A percentile compares a stretch with the other conserved stretches of the same genome.
phyloP scores from a whole-genome alignment of 352 stramenopile species.

The Phytophthora palmivora region DNA sequence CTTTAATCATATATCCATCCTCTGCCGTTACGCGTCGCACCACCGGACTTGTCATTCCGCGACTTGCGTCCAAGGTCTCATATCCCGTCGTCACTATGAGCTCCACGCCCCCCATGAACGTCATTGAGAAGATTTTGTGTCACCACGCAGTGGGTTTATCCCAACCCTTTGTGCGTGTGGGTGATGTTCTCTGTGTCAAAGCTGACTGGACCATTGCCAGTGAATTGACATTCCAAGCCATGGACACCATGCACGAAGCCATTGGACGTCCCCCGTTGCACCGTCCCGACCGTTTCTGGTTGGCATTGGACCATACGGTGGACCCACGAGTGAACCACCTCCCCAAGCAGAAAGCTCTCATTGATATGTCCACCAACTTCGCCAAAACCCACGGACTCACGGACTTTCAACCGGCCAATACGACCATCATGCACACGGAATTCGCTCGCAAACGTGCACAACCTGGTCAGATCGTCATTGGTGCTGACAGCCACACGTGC shows the following conservation, averaged over 20 bases:
- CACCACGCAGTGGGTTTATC: constrained; percentile 43
- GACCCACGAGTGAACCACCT: constrained; percentile 82
- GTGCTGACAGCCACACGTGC: constrained; percentile 81
- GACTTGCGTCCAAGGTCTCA: constrained; percentile 50
- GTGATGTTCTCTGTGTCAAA: constrained; percentile 81
- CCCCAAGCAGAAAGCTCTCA: constrained; percentile 82
- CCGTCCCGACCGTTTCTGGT: constrained; percentile 84
- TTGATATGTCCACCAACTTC: constrained; percentile 83
- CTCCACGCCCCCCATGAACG: constrained; percentile 69
- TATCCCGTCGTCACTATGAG: constrained; percentile 50
- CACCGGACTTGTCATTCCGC: constrained; percentile 37
- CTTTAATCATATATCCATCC: not conserved
- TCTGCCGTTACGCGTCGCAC: constrained; percentile 26
- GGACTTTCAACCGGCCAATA: constrained; percentile 85
- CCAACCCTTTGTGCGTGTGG: constrained; percentile 58
- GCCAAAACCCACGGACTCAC: constrained; percentile 70
- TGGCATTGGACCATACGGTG: constrained; percentile 84
- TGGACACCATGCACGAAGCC: constrained; percentile 82
- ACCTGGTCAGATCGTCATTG: constrained; percentile 86
- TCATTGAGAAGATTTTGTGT: constrained; percentile 89
- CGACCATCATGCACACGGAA: constrained; percentile 89
- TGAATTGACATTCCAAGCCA: constrained; percentile 84
- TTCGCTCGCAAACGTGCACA: constrained; percentile 84
- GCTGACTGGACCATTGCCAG: constrained; percentile 84
- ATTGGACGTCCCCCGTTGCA: constrained; percentile 77